A percentile compares a stretch with the other conserved stretches of the same genome.
phyloP scores from a whole-genome alignment of 176 grass and related monocot genomes.

The Aegilops sharonensis region DNA sequence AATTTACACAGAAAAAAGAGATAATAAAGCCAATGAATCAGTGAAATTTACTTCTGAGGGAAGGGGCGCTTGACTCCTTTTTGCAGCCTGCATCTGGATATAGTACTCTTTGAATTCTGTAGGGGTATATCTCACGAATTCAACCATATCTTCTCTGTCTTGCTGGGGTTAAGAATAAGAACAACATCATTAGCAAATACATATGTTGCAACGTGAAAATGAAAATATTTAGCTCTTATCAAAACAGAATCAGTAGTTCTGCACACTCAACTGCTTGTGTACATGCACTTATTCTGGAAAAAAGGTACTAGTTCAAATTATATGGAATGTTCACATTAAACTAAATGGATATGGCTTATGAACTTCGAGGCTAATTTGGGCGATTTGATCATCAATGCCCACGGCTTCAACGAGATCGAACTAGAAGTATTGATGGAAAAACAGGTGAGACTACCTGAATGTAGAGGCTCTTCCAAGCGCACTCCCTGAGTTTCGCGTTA shows the following conservation, averaged over 20 bases:
- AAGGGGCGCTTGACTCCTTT: conserved; percentile 84
- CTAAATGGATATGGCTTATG: neutral
- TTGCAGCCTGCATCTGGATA: conserved; percentile 95
- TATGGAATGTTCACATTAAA: neutral
- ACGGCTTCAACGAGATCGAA: neutral
- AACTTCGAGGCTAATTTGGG: neutral
- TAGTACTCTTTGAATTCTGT: conserved; percentile 91
- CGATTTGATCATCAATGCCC: neutral
- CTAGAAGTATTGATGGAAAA: neutral
- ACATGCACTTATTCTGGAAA: neutral
- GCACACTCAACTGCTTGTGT: neutral
- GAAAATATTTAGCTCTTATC: neutral
- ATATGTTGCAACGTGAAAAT: neutral
- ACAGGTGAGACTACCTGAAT: conserved; percentile 56
- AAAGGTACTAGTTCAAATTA: neutral
- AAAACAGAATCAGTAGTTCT: neutral
- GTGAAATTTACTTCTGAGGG: conserved; percentile 61
- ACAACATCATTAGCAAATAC: conserved; percentile 19
- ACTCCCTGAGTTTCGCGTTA: conserved; percentile 63
- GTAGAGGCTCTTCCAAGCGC: conserved; percentile 95
- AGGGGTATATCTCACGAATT: conserved; percentile 75
- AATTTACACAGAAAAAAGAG: neutral
- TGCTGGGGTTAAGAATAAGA: conserved; percentile 31
- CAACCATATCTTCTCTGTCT: conserved; percentile 85
- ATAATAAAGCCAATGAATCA: neutral